Evolutionary conservation across 1,284 basidiomycete species (phyloP).

Genomic region (Athelia psychrophila): DNA sequence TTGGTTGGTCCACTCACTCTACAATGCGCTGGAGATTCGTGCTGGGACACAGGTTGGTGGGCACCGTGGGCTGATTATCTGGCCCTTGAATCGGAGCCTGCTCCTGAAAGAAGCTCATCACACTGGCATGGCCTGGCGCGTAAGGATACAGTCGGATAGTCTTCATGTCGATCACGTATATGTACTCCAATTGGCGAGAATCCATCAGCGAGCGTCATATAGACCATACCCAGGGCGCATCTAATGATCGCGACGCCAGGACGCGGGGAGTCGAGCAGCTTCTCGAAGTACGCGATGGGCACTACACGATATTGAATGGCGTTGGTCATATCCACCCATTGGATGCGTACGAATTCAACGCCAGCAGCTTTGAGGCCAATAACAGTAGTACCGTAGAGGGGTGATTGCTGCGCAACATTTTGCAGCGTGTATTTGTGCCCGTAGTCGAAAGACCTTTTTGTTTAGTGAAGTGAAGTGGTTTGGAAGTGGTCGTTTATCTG

Average conservation of each 20-base stretch:
- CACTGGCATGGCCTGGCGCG: constrained; percentile 51
- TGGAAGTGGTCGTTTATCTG: no score
- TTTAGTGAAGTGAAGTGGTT: no score
- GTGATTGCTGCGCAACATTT: background rate
- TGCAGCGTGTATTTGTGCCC: background rate
- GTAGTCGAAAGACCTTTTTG: background rate
- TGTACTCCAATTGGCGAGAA: constrained; percentile 44
- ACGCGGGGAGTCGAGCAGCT: constrained; percentile 44
- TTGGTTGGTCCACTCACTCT: constrained; percentile 39
- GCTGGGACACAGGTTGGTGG: constrained; percentile 52
- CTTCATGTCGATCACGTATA: constrained; percentile 52
- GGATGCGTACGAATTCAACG: background rate
- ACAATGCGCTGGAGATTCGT: constrained; percentile 47
- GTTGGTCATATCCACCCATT: constrained; percentile 40
- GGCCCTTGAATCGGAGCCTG: constrained; percentile 34
- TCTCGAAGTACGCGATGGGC: constrained; percentile 49
- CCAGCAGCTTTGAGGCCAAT: background rate
- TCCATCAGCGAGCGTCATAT: constrained; percentile 30
- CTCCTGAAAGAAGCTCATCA: constrained; percentile 66
- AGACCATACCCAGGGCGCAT: constrained; percentile 44
- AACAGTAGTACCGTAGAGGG: background rate
- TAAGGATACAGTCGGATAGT: constrained; percentile 51
- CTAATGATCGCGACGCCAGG: constrained; percentile 51
- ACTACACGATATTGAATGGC: constrained; percentile 54
- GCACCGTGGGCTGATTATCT: constrained; percentile 23